Evolutionary conservation across 1,284 basidiomycete species (phyloP).

Genomic region (Microbotryum scabiosae): DNA sequence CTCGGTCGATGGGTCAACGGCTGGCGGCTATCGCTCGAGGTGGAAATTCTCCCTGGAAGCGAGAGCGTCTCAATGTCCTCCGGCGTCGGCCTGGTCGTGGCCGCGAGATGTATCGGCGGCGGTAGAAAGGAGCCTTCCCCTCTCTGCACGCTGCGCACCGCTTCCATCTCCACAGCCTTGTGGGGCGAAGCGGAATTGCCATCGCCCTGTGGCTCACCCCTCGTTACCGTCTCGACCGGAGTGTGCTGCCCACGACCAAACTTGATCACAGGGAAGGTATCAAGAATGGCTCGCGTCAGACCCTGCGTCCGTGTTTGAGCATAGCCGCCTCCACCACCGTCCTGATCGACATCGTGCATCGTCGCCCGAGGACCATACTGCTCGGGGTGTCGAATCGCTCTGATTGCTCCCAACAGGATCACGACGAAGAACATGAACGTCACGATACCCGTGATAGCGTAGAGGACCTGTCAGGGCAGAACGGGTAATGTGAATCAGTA

Average conservation of each 20-base stretch:
- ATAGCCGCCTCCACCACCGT: slow-evolving; percentile 37
- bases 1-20: neutral
- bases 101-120: neutral
- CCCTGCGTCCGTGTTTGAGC: slow-evolving; percentile 65
- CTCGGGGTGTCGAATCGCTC: slow-evolving; percentile 79
- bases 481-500: neutral
- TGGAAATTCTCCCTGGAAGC: neutral
- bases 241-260: slow-evolving; percentile 47
- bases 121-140: neutral
- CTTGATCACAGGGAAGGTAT: slow-evolving; percentile 87
- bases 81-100: slow-evolving; percentile 4
- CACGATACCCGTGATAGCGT: slow-evolving; percentile 52
- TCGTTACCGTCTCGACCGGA: neutral
- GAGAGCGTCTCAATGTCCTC: neutral
- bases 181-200: slow-evolving; percentile 1
- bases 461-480: slow-evolving; percentile 63
- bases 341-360: slow-evolving; percentile 9
- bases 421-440: slow-evolving; percentile 64
- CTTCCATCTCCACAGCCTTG: slow-evolving; percentile 10
- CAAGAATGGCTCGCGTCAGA: slow-evolving; percentile 77
- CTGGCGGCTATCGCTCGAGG: neutral
- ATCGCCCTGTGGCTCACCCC: slow-evolving; percentile 1
- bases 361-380: slow-evolving; percentile 65
- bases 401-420: slow-evolving; percentile 59
- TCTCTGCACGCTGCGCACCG: slow-evolving; percentile 1